These are phyloP conservation scores for Pichia manshurica DNA, from an alignment of 805 yeast genomes.

Conservation along the genomic window DNA sequence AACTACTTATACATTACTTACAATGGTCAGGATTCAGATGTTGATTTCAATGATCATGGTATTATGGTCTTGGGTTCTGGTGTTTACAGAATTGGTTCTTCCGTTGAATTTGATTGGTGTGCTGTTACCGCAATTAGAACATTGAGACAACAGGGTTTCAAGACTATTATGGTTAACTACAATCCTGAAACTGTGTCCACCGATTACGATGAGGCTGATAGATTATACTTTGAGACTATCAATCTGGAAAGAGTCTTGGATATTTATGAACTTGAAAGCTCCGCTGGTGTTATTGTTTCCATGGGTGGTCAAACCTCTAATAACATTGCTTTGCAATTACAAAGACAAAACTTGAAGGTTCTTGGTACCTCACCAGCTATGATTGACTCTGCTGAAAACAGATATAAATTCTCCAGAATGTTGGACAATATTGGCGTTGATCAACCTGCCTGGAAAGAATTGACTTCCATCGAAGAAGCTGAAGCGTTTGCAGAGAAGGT, in stretches of 20 bases:
- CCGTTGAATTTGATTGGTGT: conserved; percentile 99
- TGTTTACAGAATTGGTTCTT: conserved; percentile 97
- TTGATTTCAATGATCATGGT: conserved; percentile 86
- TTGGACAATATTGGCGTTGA: conserved; percentile 94
- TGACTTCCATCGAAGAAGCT: conserved; percentile 89
- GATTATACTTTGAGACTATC: conserved; percentile 92
- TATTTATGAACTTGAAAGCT: conserved; percentile 86
- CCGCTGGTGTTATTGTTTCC: conserved; percentile 88
- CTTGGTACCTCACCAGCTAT: conserved; percentile 96
- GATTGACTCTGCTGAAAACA: conserved; percentile 97
- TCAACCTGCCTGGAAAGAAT: conserved; percentile 99
- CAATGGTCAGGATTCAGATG: conserved; percentile 84
- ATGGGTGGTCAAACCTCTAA: conserved; percentile 99
- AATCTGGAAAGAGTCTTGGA: conserved; percentile 91
- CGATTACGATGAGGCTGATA: conserved; percentile 96
- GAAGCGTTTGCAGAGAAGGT: conserved; percentile 87
- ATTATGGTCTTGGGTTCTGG: conserved; percentile 96
- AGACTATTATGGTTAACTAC: conserved; percentile 95
- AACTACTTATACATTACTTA: conserved; percentile 93
- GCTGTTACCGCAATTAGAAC: conserved; percentile 97
- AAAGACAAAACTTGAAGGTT: conserved; percentile 91
- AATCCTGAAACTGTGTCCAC: conserved; percentile 99
- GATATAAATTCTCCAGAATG: conserved; percentile 97
- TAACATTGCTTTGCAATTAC: conserved; percentile 88
- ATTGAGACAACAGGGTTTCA: conserved; percentile 74